These are phyloP conservation scores for Adansonia rubrostipa DNA, from an alignment of 441 rosid genomes.

Conservation along the genomic window DNA sequence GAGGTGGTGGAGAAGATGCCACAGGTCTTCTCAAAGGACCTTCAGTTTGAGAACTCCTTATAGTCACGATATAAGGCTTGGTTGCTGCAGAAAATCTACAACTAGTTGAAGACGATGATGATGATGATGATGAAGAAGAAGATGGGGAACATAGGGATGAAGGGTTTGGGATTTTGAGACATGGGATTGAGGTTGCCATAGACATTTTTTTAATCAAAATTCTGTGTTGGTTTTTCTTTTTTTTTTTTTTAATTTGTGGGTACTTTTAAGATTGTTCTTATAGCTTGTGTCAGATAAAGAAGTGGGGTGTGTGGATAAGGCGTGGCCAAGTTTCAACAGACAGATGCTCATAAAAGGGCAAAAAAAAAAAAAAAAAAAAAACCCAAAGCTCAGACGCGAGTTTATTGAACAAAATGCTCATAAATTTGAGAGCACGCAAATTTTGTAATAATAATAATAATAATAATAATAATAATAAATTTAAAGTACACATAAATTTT, in stretches of 20 bases:
- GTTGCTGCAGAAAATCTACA: conserved; percentile 44
- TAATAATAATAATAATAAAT: too few relatives aligned
- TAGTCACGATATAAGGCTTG: conserved; percentile 48
- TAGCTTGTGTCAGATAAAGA: conserved; percentile 17
- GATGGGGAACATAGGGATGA: conserved; percentile 36
- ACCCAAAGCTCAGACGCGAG: too few relatives aligned
- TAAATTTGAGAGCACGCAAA: too few relatives aligned
- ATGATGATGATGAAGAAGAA: conserved; percentile 36
- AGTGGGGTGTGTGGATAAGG: conserved; percentile 56
- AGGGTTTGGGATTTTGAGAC: conserved; percentile 60
- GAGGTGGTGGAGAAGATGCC: conserved; percentile 59
- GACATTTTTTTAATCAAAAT: conserved; percentile 47
- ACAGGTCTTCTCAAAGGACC: conserved; percentile 83
- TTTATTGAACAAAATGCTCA: too few relatives aligned
- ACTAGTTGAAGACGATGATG: conserved; percentile 35
- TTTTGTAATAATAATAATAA: too few relatives aligned
- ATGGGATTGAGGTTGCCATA: conserved; percentile 66
- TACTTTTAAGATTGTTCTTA: conserved; percentile 3
- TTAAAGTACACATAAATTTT: too few relatives aligned
- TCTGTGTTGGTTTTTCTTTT: not conserved
- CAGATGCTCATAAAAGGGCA: conserved; percentile 19
- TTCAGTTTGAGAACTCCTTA: conserved; percentile 75
- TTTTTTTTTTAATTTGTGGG: too few relatives aligned
- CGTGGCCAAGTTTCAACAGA: conserved; percentile 51
- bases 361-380: too few relatives aligned